Base-by-base conservation (phyloP, 306 rosid species). In the Rubus parviflorus region DNA sequence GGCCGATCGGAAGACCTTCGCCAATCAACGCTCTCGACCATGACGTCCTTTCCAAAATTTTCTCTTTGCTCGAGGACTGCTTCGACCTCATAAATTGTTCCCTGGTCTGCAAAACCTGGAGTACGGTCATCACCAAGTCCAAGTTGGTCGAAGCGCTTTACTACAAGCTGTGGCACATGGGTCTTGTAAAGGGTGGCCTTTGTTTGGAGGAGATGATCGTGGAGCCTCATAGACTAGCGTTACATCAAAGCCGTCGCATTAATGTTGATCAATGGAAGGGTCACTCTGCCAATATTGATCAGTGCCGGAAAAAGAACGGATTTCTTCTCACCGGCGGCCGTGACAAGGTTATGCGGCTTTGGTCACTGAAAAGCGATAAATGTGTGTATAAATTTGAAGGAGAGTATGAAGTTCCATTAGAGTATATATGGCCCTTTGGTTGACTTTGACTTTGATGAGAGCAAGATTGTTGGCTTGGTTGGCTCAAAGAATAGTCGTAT, bases 171-270 rank as follows among this genome's bases (percentile, higher is more conserved):
- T 19, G 60, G 25, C 60, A 54, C 10, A 54, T 7, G 60, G 60
- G 60, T 54, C 60, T 54, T 54, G 60, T 54, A 9, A 54, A 54
- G 23, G 60, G 60, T 54, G 60, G 60, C 19, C 60, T 54, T 54
- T 1, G 60, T 54, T 19, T 54, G 60, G 60, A 54, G 60, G 60
- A 54, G 60, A 54, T 54, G 60, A 25, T 8, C 60, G 12, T 17
- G 22, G 25, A 19, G 60, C 23, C 60, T 19, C 23, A 54, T 53
- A 54, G 60, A 54, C 60, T 54, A 17, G 25, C 3, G 60, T 54
- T 54, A 54, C 10, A 17, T 8, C 60, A 54, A 54, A 54, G 11
- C 11, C 12, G 14, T 22, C 63, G 37, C 15, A 22, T 57, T 10
- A 11, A 20, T 57, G 63, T 57, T 22, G 63, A 57, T 20, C 63